A percentile compares a stretch with the other conserved stretches of the same genome.
Evolutionary conservation across 164 flowering plant species (phyloP).

Genomic region (Magnolia officinalis): DNA sequence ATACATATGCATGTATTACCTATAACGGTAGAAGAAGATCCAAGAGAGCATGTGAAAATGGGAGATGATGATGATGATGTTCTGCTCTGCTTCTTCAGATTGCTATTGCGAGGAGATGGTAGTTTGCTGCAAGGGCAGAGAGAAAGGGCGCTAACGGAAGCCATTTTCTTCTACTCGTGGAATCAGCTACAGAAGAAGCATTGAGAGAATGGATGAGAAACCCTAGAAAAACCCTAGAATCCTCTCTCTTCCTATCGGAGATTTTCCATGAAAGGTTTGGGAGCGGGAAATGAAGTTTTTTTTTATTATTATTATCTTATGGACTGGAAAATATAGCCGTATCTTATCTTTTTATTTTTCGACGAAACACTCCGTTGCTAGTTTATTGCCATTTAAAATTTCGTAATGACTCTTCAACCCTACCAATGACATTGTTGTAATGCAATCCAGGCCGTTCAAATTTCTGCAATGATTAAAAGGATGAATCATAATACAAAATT

Average conservation of each 20-base stretch:
- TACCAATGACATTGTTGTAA: not conserved
- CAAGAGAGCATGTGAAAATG: conserved; percentile 17
- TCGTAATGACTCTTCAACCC: not conserved
- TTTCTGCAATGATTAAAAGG: too few relatives aligned
- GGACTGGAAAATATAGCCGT: not conserved
- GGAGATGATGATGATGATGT: not conserved
- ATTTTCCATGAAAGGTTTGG: not conserved
- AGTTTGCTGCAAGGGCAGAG: conserved; percentile 39
- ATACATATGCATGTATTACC: conserved; percentile 18
- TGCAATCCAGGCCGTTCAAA: too few relatives aligned
- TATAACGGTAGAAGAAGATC: conserved; percentile 27
- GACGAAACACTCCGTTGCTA: not conserved
- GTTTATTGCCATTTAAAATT: not conserved
- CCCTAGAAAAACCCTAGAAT: not conserved
- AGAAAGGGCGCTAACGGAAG: conserved; percentile 52
- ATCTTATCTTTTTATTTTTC: not conserved
- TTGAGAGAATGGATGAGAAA: not conserved
- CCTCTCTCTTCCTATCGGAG: not conserved
- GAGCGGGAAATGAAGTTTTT: not conserved
- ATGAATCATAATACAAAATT: too few relatives aligned
- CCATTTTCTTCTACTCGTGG: conserved; percentile 31
- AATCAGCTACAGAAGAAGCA: not conserved
- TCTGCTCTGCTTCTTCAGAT: conserved; percentile 7
- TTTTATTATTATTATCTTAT: not conserved
- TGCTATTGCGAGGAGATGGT: conserved; percentile 29